Conservation (phyloP, 768 basidiomycete species). For the Pulveroboletus ravenelii region DNA sequence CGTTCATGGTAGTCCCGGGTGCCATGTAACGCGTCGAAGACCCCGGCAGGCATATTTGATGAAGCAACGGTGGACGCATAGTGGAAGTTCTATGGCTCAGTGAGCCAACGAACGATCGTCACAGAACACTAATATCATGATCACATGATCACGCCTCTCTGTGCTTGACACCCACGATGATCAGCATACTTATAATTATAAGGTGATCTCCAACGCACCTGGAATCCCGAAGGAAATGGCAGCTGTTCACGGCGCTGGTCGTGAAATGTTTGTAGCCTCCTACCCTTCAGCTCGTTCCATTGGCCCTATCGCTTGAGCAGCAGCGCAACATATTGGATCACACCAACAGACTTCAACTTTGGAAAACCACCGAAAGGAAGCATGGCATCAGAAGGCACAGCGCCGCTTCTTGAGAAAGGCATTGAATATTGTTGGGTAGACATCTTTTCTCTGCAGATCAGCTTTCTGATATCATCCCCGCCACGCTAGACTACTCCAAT, state of each 20-base stretch:
- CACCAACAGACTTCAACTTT: slow-evolving; percentile 59
- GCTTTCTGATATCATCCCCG: slow-evolving; percentile 2
- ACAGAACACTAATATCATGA: too few species aligned
- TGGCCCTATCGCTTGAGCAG: slow-evolving; percentile 43
- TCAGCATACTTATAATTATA: too few species aligned
- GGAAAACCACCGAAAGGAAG: slow-evolving; percentile 56
- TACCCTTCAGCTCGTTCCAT: not conserved
- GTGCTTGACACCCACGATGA: too few species aligned
- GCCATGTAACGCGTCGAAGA: not conserved
- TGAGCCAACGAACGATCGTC: too few species aligned
- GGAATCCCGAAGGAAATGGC: slow-evolving; percentile 67
- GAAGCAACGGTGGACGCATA: too few species aligned
- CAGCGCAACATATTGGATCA: slow-evolving; percentile 68
- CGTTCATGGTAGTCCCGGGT: not conserved
- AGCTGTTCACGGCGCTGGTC: slow-evolving; percentile 65
- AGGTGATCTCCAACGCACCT: too few species aligned
- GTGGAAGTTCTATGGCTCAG: too few species aligned
- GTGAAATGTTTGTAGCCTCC: slow-evolving; percentile 50
- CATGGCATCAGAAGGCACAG: slow-evolving; percentile 65
- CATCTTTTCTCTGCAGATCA: not conserved
- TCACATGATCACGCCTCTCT: too few species aligned
- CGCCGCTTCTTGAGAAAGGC: slow-evolving; percentile 63
- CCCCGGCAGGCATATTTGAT: not conserved
- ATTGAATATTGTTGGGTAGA: slow-evolving; percentile 60
- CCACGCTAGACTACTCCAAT: slow-evolving; percentile 48